These are phyloP conservation scores for Telopea speciosissima DNA, from an alignment of 177 flowering plant species.

Conservation along the genomic window DNA sequence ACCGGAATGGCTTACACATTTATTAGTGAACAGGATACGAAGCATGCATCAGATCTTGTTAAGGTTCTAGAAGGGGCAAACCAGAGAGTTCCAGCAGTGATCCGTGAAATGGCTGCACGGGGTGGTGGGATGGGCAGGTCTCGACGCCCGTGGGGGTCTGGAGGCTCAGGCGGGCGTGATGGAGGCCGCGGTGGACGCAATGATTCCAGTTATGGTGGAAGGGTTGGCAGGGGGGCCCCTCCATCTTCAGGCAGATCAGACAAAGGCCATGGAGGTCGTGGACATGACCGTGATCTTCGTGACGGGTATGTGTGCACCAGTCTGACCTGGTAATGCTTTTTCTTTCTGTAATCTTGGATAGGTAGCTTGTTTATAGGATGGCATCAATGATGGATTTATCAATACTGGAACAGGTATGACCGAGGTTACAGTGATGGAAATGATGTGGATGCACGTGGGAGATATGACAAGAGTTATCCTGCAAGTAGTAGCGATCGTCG, in stretches of 20 bases:
- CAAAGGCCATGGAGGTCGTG: slow-evolving; percentile 28
- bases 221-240: slow-evolving; percentile 28
- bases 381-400: not conserved
- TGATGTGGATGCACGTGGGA: not conserved
- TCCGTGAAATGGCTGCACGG: slow-evolving; percentile 61
- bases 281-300: slow-evolving; percentile 27
- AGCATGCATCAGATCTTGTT: slow-evolving; percentile 66
- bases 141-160: slow-evolving; percentile 49
- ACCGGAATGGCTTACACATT: slow-evolving; percentile 75
- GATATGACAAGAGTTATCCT: not conserved
- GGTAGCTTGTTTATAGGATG: not conserved
- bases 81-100: slow-evolving; percentile 66
- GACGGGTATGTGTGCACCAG: slow-evolving; percentile 25
- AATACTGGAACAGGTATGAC: not conserved
- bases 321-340: not conserved
- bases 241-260: slow-evolving; percentile 30
- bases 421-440: not conserved
- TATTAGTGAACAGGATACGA: slow-evolving; percentile 71
- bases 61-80: slow-evolving; percentile 76
- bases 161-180: slow-evolving; percentile 34
- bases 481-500: slow-evolving; percentile 12
- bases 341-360: not conserved
- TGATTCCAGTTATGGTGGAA: slow-evolving; percentile 42
- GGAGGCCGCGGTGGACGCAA: slow-evolving; percentile 43
- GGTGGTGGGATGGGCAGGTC: slow-evolving; percentile 50